These are phyloP conservation scores for Solanum tarijense DNA, from an alignment of 257 asterid species.

Conservation along the genomic window DNA sequence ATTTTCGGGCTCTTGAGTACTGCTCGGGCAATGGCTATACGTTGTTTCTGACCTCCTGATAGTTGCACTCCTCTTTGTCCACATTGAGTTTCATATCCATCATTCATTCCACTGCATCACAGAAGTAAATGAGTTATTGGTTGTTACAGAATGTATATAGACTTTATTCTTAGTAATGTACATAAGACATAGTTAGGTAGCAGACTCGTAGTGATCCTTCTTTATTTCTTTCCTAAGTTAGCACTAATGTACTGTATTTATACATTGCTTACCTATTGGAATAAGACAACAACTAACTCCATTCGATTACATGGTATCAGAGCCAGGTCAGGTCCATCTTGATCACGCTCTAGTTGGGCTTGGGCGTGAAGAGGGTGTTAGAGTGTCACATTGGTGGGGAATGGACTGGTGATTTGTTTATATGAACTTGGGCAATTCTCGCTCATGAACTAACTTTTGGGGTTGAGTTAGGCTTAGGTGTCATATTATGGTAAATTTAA, in stretches of 20 bases:
- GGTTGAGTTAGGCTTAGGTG: background rate
- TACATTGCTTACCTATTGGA: no score
- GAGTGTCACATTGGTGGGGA: background rate
- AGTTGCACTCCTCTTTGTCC: constrained; percentile 74
- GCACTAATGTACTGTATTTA: no score
- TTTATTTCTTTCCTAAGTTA: no score
- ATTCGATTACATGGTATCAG: background rate
- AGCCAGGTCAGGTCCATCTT: background rate
- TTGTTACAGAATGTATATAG: background rate
- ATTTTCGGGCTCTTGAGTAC: constrained; percentile 61
- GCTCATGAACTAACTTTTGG: background rate
- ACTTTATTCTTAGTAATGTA: background rate
- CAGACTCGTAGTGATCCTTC: background rate
- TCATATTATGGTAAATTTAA: background rate
- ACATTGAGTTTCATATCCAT: constrained; percentile 63
- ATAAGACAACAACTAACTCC: no score
- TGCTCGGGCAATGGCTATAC: constrained; percentile 77
- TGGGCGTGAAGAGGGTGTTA: background rate
- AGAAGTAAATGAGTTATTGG: background rate
- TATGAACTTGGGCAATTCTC: background rate
- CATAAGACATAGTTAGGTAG: no score
- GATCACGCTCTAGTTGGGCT: background rate
- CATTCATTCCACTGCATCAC: constrained; percentile 58
- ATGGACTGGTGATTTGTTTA: background rate
- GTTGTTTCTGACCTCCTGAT: constrained; percentile 77